These are phyloP conservation scores for Uronychia setigera DNA, from an alignment of 73 alveolate genomes.

Conservation along the genomic window DNA sequence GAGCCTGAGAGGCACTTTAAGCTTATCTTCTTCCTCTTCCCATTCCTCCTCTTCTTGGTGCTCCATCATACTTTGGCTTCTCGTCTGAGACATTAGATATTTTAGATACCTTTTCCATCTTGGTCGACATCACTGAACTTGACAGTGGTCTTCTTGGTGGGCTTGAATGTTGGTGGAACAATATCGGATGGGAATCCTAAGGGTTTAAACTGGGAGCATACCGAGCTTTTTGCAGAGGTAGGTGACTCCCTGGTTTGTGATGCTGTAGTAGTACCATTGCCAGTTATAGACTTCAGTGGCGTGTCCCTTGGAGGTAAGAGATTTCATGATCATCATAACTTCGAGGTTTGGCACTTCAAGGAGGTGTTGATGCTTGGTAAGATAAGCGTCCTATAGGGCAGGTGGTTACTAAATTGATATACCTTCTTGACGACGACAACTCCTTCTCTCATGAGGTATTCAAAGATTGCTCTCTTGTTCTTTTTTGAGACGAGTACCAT, in stretches of 20 bases:
- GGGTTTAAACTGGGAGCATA: background rate
- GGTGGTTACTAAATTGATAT: slow-evolving; percentile 79
- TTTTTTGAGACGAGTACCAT: slow-evolving; percentile 95
- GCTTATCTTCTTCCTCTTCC: background rate
- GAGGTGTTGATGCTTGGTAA: slow-evolving; percentile 82
- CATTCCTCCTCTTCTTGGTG: background rate
- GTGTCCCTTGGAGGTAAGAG: slow-evolving; percentile 82
- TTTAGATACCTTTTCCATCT: background rate
- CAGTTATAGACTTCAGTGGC: slow-evolving; percentile 84
- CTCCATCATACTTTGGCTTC: background rate
- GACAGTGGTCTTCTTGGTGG: slow-evolving; percentile 27
- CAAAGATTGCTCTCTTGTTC: slow-evolving; percentile 87
- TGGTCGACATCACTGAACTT: background rate
- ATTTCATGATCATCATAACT: slow-evolving; percentile 84
- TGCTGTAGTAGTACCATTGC: slow-evolving; percentile 92
- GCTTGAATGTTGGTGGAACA: slow-evolving; percentile 84
- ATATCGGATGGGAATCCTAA: slow-evolving; percentile 85
- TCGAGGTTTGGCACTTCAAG: slow-evolving; percentile 82
- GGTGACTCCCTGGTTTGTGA: slow-evolving; percentile 84
- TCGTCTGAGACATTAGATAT: background rate
- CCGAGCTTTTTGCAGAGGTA: slow-evolving; percentile 84
- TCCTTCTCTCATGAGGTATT: slow-evolving; percentile 88
- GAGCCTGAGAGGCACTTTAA: background rate
- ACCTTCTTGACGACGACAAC: slow-evolving; percentile 92
- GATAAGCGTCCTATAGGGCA: slow-evolving; percentile 76